Evolutionary conservation across 2,329 filamentous ascomycete genomes (phyloP).

Genomic region (Pleoardoris graminearum): DNA sequence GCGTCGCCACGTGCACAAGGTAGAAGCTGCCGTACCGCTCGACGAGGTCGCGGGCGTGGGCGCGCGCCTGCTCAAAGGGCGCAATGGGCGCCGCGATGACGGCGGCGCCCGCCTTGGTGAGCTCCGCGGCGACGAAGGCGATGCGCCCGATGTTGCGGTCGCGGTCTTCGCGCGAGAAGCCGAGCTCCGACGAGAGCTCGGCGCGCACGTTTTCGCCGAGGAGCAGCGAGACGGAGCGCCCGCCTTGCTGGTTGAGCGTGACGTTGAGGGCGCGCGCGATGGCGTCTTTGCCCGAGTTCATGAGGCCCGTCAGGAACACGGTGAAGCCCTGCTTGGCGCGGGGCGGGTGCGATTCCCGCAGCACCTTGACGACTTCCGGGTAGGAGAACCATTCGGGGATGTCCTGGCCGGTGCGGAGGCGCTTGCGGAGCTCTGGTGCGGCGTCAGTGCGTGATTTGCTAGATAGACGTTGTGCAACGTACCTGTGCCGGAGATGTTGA

Average conservation of each 20-base stretch:
- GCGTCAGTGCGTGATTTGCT: conserved; percentile 3
- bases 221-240: conserved; percentile 89
- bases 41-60: conserved; percentile 79
- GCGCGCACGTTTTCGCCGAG: conserved; percentile 93
- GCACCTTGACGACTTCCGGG: conserved; percentile 94
- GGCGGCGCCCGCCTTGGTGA: conserved; percentile 88
- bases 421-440: conserved; percentile 82
- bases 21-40: conserved; percentile 91
- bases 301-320: conserved; percentile 95
- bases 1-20: conserved; percentile 91
- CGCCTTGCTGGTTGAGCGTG: conserved; percentile 96
- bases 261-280: conserved; percentile 94
- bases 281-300: conserved; percentile 96
- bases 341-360: conserved; percentile 93
- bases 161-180: conserved; percentile 91
- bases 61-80: conserved; percentile 79
- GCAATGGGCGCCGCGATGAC: conserved; percentile 97
- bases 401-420: conserved; percentile 86
- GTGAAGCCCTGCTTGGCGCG: conserved; percentile 94
- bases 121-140: conserved; percentile 91
- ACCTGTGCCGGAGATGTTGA: conserved; percentile 58
- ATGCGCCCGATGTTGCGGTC: conserved; percentile 95
- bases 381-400: conserved; percentile 99
- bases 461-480: conserved; percentile 9
- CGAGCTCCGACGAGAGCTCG: conserved; percentile 92